Conservation (phyloP, 495 filamentous ascomycete species). For the Usnea hakonensis region DNA sequence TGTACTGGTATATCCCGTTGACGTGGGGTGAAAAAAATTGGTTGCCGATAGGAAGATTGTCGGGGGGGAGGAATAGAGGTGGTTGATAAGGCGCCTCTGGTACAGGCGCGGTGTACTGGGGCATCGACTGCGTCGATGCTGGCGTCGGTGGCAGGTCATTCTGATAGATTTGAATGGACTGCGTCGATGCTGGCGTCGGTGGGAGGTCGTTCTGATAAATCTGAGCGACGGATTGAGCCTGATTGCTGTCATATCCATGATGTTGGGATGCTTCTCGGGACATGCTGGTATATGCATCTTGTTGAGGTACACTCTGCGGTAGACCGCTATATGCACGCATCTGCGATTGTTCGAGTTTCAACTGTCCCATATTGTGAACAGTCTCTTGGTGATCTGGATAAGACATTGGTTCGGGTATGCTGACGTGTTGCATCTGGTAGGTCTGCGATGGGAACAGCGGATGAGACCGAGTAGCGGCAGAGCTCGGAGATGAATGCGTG, state of each 20-base stretch:
- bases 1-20: conserved; percentile 1
- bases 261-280: conserved; percentile 16
- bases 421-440: background rate
- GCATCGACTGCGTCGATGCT: conserved; percentile 9
- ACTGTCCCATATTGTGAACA: background rate
- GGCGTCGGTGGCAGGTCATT: conserved; percentile 12
- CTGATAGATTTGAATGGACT: conserved; percentile 11
- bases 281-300: conserved; percentile 4
- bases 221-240: conserved; percentile 2
- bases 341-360: conserved; percentile 10
- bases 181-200: conserved; percentile 11
- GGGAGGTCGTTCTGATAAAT: conserved; percentile 14
- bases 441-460: conserved; percentile 8
- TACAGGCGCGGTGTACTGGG: conserved; percentile 8
- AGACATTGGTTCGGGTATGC: conserved; percentile 6
- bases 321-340: background rate
- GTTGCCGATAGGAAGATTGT: conserved; percentile 2
- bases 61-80: conserved; percentile 4
- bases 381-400: conserved; percentile 4
- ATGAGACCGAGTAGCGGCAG: conserved; percentile 4
- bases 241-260: conserved; percentile 4
- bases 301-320: conserved; percentile 2
- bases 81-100: conserved; percentile 11
- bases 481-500: conserved; percentile 7
- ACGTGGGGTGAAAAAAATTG: background rate